Conservation (phyloP, 768 basidiomycete species). For the Rhizopogon vesiculosus region DNA sequence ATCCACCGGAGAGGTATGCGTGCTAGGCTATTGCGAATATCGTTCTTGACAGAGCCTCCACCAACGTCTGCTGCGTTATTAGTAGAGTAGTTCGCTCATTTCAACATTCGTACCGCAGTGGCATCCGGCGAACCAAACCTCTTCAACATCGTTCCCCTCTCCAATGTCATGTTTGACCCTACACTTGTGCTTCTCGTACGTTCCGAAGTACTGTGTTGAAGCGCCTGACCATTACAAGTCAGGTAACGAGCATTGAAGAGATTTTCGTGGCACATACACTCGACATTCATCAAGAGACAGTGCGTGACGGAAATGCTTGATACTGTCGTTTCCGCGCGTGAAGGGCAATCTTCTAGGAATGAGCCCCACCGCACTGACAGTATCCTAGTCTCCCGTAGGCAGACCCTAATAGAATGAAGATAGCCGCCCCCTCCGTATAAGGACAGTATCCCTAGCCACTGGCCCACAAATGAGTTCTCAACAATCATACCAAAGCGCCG, state of each 20-base stretch:
- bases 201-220: conserved; percentile 26
- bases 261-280: conserved; percentile 24
- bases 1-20: conserved; percentile 77
- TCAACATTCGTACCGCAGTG: conserved; percentile 53
- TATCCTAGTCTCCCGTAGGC: too few species aligned
- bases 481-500: background rate
- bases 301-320: conserved; percentile 67
- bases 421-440: too few species aligned
- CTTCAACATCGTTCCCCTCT: conserved; percentile 35
- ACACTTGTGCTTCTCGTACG: conserved; percentile 33
- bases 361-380: conserved; percentile 68
- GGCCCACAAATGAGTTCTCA: conserved; percentile 3
- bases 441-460: conserved; percentile 43
- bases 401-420: too few species aligned
- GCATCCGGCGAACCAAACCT: conserved; percentile 80
- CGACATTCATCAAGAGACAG: conserved; percentile 67
- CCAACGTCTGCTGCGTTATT: conserved; percentile 52
- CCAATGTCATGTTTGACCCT: conserved; percentile 36
- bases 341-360: conserved; percentile 64
- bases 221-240: conserved; percentile 20
- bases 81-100: background rate
- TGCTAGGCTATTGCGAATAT: conserved; percentile 52
- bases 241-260: conserved; percentile 23
- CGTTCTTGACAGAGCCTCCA: conserved; percentile 62
- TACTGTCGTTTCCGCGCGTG: conserved; percentile 53